Evolutionary conservation across 129 eudicot species (phyloP).

Genomic region (Rutidosis leptorrhynchoides): DNA sequence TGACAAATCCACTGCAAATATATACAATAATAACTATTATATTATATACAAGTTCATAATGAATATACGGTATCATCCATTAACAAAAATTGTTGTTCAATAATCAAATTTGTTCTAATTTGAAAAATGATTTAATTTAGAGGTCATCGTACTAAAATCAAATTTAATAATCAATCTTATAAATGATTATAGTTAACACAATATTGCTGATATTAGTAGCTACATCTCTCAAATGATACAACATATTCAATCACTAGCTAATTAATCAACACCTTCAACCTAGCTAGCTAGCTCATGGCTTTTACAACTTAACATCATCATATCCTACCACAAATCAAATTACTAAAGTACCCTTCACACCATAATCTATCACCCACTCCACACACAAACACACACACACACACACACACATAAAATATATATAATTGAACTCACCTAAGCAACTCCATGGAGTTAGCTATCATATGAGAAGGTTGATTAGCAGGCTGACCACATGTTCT

Average conservation of each 20-base stretch:
- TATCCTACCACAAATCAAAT: constrained; percentile 20
- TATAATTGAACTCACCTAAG: constrained; percentile 30
- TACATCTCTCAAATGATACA: background rate
- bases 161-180: background rate
- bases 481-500: constrained; percentile 33
- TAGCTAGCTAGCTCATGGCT: constrained; percentile 19
- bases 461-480: constrained; percentile 26
- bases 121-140: background rate
- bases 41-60: too few species aligned
- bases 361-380: background rate
- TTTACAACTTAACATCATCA: constrained; percentile 9
- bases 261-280: too few species aligned
- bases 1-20: too few species aligned
- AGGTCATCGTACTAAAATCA: background rate
- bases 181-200: background rate
- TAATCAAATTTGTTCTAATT: background rate
- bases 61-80: too few species aligned
- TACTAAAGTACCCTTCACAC: constrained; percentile 24
- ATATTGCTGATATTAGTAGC: background rate
- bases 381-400: background rate
- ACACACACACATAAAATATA: background rate
- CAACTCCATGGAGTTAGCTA: constrained; percentile 38
- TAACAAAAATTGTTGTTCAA: background rate
- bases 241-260: background rate
- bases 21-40: too few species aligned